Conservation (phyloP, 2,329 filamentous ascomycete species). For the Trichoderma semiorbis region DNA sequence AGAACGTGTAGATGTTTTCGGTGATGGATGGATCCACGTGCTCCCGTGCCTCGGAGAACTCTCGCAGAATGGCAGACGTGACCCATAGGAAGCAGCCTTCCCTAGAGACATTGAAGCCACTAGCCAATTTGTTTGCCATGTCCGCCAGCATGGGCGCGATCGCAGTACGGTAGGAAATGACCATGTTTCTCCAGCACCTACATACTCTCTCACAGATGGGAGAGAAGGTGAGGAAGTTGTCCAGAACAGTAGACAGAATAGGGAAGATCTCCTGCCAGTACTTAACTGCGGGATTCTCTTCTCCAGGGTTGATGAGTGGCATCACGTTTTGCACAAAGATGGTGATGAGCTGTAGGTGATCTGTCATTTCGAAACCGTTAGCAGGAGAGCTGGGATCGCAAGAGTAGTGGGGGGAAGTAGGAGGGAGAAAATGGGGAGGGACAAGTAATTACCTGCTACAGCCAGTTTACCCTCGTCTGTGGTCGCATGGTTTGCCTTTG, state of each 20-base stretch:
- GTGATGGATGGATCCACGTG: conserved; percentile 78
- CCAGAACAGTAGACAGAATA: conserved; percentile 78
- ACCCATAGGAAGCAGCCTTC: conserved; percentile 99
- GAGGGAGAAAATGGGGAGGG: not conserved
- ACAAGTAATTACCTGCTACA: conserved; percentile 63
- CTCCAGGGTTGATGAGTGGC: conserved; percentile 67
- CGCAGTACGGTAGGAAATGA: conserved; percentile 88
- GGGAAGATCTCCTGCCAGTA: conserved; percentile 96
- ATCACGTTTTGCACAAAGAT: conserved; percentile 78
- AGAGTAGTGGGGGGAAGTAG: accelerated
- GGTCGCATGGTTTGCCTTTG: conserved; percentile 78
- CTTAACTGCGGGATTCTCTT: conserved; percentile 86
- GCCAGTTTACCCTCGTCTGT: conserved; percentile 81
- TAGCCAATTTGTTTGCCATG: conserved; percentile 83
- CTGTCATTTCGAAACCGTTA: conserved; percentile 40
- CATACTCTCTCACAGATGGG: conserved; percentile 93
- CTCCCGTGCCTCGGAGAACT: conserved; percentile 89
- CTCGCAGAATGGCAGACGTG: conserved; percentile 87
- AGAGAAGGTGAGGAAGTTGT: conserved; percentile 79
- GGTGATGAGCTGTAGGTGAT: conserved; percentile 88
- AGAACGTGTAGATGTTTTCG: conserved; percentile 88
- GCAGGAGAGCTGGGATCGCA: not conserved
- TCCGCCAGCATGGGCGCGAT: conserved; percentile 80
- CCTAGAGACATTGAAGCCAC: conserved; percentile 77
- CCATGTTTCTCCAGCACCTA: conserved; percentile 94